Conservation (phyloP, 345 rosid genomes). For the Pistacia vera region DNA sequence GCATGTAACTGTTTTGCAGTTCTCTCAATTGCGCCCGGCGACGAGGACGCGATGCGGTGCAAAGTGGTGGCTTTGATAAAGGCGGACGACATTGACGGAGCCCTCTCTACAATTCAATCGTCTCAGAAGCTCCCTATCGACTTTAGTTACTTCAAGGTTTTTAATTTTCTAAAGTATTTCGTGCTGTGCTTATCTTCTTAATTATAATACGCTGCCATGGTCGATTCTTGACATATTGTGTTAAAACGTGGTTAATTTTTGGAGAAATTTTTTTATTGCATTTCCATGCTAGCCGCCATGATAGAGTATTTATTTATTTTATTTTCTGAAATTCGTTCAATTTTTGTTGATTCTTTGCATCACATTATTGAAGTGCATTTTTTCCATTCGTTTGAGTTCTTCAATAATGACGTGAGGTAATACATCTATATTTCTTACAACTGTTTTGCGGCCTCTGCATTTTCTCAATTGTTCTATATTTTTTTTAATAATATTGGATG, state of each 20-base stretch:
- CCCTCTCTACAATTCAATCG: slow-evolving; percentile 64
- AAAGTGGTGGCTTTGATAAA: slow-evolving; percentile 79
- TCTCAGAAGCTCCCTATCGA: slow-evolving; percentile 46
- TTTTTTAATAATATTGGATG: background rate
- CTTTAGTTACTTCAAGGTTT: slow-evolving; percentile 71
- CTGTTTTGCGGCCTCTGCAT: background rate
- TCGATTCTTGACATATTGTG: background rate
- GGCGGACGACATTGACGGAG: slow-evolving; percentile 66
- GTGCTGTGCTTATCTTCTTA: background rate
- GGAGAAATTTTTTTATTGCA: background rate
- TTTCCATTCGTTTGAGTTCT: background rate
- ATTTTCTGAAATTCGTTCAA: background rate
- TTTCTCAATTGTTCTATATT: background rate
- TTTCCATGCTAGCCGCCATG: background rate
- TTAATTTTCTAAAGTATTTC: background rate
- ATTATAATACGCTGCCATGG: background rate
- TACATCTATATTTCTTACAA: background rate
- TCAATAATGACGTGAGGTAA: background rate
- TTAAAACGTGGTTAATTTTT: background rate
- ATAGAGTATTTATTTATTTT: background rate
- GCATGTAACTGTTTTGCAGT: slow-evolving; percentile 42
- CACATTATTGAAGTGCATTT: background rate
- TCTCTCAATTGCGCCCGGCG: slow-evolving; percentile 62
- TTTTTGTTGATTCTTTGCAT: background rate
- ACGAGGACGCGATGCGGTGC: slow-evolving; percentile 89